Evolutionary conservation across 805 yeast species (phyloP), one percentile per base, ranked within the genome.

Genomic region (Metschnikowia koreensis): DNA sequence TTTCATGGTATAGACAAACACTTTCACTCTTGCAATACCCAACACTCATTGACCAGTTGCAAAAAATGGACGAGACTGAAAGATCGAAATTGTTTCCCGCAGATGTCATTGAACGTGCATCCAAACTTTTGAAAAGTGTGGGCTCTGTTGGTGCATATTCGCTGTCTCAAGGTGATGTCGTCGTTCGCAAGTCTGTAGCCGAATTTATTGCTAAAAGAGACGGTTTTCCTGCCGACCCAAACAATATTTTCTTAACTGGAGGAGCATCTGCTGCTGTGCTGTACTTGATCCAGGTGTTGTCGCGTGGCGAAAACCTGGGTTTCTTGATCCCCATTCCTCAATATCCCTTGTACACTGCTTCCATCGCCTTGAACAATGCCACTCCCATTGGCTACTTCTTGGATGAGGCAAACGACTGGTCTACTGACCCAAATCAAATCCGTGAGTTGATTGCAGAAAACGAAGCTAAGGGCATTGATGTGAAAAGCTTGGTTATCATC

Each of bases 261-360:
- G 99, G 99, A 61, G 99, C 99, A 1, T 92, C 98, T 11, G 81
- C 92, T 26, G 97, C 96, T 1, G 98, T 93, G n/a, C 77, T 83
- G 48, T 83, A 87, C 60, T 72, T 94, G 53, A 72, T 94, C 49
- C 84, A 85, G 46, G 77, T 92, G 29, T 70, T 94, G 16, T 79
- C 94, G 5, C 68, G 76, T 38, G 89, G 90, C 38, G 80, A 79
- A 40, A 70, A 81, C 51, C 79, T 94, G 2, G 96, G 96, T 45
- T 88, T 75, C 64, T 71, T 96, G 70, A 91, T 94, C 58, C 99
- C 99, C 33, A 93, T 94, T 60, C 99, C 99, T 12, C 99, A 94
- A 73, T 94, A 94, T 67, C 99, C 99, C 3, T 79, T 94, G 54
- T 94, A 94, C 73, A 90, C 97, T 4, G 99, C 99, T n/a, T 79